Evolutionary conservation across 371 early-diverging fungal species (phyloP).

Genomic region (Mucor velutinosus): DNA sequence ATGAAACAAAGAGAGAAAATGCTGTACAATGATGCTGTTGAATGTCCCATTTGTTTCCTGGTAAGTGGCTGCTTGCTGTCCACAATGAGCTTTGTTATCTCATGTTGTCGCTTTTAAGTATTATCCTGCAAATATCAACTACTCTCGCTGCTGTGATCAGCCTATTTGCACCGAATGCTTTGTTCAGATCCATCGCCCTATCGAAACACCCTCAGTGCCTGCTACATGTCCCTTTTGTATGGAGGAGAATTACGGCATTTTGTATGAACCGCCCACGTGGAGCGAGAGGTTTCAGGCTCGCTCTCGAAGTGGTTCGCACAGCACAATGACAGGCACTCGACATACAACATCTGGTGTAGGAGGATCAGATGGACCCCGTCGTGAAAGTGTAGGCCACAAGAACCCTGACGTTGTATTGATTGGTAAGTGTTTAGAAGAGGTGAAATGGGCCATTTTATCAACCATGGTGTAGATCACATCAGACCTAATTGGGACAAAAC

Average conservation of each 20-base stretch:
- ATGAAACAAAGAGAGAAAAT: constrained; percentile 42
- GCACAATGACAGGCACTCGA: constrained; percentile 32
- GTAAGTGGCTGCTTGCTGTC: constrained; percentile 38
- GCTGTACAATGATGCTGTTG: constrained; percentile 71
- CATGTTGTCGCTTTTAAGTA: constrained; percentile 47
- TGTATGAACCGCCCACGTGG: constrained; percentile 65
- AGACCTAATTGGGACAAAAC: constrained; percentile 72
- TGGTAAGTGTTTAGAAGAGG: constrained; percentile 44
- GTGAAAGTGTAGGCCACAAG: constrained; percentile 62
- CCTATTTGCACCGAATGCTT: constrained; percentile 97
- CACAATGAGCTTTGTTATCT: neutral
- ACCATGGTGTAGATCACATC: constrained; percentile 64
- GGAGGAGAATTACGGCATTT: constrained; percentile 81
- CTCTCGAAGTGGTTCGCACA: constrained; percentile 29
- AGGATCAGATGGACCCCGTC: constrained; percentile 38
- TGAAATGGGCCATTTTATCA: neutral
- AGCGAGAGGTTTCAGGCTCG: constrained; percentile 37
- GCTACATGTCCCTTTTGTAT: constrained; percentile 91
- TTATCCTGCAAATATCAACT: constrained; percentile 91
- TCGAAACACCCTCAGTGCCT: constrained; percentile 54
- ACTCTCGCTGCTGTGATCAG: constrained; percentile 92
- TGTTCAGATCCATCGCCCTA: constrained; percentile 86
- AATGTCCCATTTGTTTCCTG: constrained; percentile 94
- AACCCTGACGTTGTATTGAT: constrained; percentile 73
- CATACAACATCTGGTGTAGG: constrained; percentile 49